These are phyloP conservation scores for Hanseniaspora taiwanica DNA, from an alignment of 805 yeast species.

Conservation along the genomic window DNA sequence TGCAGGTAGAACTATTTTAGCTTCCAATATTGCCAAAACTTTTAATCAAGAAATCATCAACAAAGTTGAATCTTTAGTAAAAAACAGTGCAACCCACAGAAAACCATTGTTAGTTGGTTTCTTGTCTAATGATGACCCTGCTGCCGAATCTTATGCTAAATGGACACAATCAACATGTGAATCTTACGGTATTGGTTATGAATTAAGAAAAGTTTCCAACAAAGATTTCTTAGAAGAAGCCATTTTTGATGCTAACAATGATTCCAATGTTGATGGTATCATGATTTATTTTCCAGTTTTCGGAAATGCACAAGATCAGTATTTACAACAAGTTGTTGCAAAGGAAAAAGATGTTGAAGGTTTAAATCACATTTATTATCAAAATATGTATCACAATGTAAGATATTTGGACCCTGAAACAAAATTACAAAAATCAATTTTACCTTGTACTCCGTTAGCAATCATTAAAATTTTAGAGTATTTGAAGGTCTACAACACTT, in stretches of 20 bases:
- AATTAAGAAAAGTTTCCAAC: conserved; percentile 50
- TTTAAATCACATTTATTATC: conserved; percentile 76
- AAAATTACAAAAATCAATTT: conserved; percentile 60
- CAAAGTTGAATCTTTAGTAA: conserved; percentile 36
- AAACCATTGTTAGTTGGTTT: conserved; percentile 80
- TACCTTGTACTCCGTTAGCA: conserved; percentile 96
- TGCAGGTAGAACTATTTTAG: conserved; percentile 70
- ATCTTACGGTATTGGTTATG: conserved; percentile 75
- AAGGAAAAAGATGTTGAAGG: conserved; percentile 95
- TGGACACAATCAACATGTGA: conserved; percentile 92
- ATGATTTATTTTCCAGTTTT: conserved; percentile 97
- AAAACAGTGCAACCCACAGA: conserved; percentile 19
- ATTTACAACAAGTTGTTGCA: conserved; percentile 86
- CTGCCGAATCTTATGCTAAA: conserved; percentile 86
- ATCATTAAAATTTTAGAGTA: conserved; percentile 86
- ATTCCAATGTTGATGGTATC: conserved; percentile 71
- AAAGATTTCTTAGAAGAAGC: conserved; percentile 80
- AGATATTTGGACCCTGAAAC: conserved; percentile 66
- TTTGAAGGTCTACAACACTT: conserved; percentile 70
- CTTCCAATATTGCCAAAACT: conserved; percentile 75
- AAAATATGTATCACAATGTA: conserved; percentile 87
- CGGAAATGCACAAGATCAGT: conserved; percentile 90
- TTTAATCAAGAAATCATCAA: conserved; percentile 58
- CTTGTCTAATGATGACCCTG: conserved; percentile 86
- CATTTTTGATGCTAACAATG: conserved; percentile 69